Evolutionary conservation across 2,329 filamentous ascomycete species (phyloP).

Genomic region (Nemania bipapillata): DNA sequence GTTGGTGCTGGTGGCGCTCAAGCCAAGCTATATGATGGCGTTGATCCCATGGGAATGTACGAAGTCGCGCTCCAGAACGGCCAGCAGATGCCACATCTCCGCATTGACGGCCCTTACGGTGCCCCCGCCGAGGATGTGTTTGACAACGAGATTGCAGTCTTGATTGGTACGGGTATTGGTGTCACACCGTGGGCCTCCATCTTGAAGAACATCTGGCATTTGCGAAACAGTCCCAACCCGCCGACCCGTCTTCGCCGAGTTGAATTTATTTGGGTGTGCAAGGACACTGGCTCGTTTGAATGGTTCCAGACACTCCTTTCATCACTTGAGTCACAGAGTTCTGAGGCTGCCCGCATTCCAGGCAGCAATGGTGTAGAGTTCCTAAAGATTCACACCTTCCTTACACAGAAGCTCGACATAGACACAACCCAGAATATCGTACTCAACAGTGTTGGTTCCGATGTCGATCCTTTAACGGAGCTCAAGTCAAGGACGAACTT

Average conservation of each 20-base stretch:
- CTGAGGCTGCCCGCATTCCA: constrained; percentile 72
- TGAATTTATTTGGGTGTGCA: constrained; percentile 99
- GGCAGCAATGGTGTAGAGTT: constrained; percentile 81
- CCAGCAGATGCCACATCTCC: constrained; percentile 87
- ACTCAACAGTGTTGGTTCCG: constrained; percentile 89
- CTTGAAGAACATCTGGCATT: constrained; percentile 97
- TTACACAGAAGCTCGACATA: constrained; percentile 90
- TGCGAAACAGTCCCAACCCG: constrained; percentile 88
- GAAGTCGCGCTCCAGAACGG: constrained; percentile 94
- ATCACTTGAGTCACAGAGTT: constrained; percentile 87
- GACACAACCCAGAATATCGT: constrained; percentile 97
- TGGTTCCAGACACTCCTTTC: constrained; percentile 97
- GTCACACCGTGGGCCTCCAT: constrained; percentile 89
- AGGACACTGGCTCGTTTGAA: constrained; percentile 93
- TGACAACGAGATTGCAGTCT: constrained; percentile 86
- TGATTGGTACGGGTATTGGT: constrained; percentile 87
- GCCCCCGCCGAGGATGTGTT: constrained; percentile 98
- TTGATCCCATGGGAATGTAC: constrained; percentile 96
- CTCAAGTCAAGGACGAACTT: constrained; percentile 91
- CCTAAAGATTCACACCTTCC: constrained; percentile 96
- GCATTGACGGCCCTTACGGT: constrained; percentile 95
- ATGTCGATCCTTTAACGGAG: constrained; percentile 90
- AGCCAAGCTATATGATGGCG: constrained; percentile 86
- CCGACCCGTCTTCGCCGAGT: constrained; percentile 89
- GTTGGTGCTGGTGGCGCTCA: constrained; percentile 91